phyloP scores from a whole-genome alignment of 139 green algal genomes.

The Haematococcus lacustris region DNA sequence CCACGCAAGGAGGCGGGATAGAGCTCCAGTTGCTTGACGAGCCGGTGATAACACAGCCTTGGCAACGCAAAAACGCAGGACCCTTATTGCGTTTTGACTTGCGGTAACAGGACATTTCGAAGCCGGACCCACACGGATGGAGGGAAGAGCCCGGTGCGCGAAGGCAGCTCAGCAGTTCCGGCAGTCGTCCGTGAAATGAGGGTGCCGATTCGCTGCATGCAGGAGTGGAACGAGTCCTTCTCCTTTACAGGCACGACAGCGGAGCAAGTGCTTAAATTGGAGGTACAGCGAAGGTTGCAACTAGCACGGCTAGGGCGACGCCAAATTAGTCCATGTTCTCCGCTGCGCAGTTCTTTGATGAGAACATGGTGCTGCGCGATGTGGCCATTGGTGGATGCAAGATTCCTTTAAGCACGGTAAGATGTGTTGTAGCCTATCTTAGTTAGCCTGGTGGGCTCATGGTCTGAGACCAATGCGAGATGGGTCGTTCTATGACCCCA shows the following conservation, averaged over 20 bases:
- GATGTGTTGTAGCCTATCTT: not conserved
- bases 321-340: too few relatives aligned
- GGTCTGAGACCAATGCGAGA: too few relatives aligned
- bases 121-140: conserved; percentile 17
- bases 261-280: conserved; percentile 21
- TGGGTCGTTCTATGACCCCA: too few relatives aligned
- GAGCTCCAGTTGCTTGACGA: not conserved
- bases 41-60: not conserved
- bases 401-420: conserved; percentile 10
- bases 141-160: conserved; percentile 23
- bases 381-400: conserved; percentile 28
- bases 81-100: conserved; percentile 7
- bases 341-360: conserved; percentile 46
- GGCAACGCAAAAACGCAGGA: not conserved
- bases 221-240: conserved; percentile 35
- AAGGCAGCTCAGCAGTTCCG: not conserved
- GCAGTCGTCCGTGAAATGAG: not conserved
- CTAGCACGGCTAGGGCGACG: too few relatives aligned
- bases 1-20: not conserved
- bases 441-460: too few relatives aligned
- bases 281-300: conserved; percentile 15
- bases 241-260: conserved; percentile 17
- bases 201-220: not conserved
- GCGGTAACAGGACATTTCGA: not conserved
- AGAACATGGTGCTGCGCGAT: conserved; percentile 33